A percentile compares a stretch with the other conserved stretches of the same genome.
phyloP scores from a whole-genome alignment of 352 stramenopile species.

The Phytophthora sp. region DNA sequence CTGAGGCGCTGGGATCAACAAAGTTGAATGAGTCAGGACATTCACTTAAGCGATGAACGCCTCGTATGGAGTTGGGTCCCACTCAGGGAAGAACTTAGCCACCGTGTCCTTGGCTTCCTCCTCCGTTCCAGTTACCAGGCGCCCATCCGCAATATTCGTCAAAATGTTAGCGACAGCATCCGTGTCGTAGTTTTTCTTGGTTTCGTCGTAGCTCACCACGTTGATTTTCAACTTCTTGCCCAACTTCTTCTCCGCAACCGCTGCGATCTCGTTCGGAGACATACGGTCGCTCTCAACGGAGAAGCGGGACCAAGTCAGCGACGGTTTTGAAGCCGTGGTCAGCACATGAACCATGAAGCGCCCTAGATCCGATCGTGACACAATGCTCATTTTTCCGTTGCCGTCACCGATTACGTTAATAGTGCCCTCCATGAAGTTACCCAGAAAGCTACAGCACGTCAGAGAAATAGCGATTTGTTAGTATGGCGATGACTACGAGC shows the following conservation, averaged over 20 bases:
- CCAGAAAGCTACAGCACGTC: constrained; percentile 15
- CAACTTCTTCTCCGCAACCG: constrained; percentile 32
- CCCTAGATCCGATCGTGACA: constrained; percentile 10
- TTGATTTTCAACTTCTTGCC: constrained; percentile 35
- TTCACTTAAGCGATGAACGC: constrained; percentile 13
- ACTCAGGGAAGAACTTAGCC: constrained; percentile 31
- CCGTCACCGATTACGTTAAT: constrained; percentile 29
- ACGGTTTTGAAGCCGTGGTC: constrained; percentile 10
- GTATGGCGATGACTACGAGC: no score
- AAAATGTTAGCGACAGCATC: constrained; percentile 25
- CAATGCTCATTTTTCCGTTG: constrained; percentile 27
- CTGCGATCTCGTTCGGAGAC: constrained; percentile 25
- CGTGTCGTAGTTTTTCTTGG: constrained; percentile 31
- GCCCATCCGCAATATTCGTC: constrained; percentile 23
- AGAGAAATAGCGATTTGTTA: no score
- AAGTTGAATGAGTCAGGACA: no score
- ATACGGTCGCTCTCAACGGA: constrained; percentile 27
- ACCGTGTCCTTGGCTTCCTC: constrained; percentile 21
- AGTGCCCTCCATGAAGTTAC: constrained; percentile 21
- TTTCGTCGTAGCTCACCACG: constrained; percentile 22
- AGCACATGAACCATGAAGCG: constrained; percentile 34
- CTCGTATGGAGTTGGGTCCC: constrained; percentile 33
- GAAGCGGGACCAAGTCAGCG: constrained; percentile 19
- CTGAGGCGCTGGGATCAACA: no score
- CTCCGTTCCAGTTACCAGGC: constrained; percentile 16